Evolutionary conservation across 176 grass and related monocot species (phyloP).

Genomic region (Carex kokanica): DNA sequence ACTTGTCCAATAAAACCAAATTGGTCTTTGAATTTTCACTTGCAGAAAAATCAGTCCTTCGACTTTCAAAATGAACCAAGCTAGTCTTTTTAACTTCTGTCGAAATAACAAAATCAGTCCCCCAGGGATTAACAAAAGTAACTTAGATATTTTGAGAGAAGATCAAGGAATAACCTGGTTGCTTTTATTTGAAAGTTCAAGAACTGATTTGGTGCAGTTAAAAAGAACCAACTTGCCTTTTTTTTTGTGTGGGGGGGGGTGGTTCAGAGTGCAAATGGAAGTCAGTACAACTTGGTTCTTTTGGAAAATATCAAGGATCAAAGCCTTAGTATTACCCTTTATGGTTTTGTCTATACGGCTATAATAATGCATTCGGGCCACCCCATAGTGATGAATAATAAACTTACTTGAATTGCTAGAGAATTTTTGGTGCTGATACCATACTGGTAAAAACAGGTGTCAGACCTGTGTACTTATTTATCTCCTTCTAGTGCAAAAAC

Average conservation of each 20-base stretch:
- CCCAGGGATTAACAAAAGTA: not conserved
- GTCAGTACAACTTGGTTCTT: not conserved
- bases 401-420: not conserved
- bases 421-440: not conserved
- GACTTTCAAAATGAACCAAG: not conserved
- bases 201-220: not conserved
- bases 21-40: not conserved
- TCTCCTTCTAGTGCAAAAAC: not conserved
- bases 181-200: not conserved
- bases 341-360: not conserved
- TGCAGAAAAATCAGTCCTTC: not conserved
- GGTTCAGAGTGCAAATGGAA: not conserved
- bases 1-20: not conserved
- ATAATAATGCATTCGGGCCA: not conserved
- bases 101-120: not conserved
- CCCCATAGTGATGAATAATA: not conserved
- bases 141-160: not conserved
- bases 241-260: not conserved
- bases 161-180: not conserved
- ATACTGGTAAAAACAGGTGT: not conserved
- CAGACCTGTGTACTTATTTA: not conserved
- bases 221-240: not conserved
- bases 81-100: not conserved
- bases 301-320: not conserved
- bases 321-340: not conserved